A percentile compares a stretch with the other conserved stretches of the same genome.
Evolutionary conservation across 495 filamentous ascomycete genomes (phyloP).

Genomic region (Lasiosphaeria ovina): DNA sequence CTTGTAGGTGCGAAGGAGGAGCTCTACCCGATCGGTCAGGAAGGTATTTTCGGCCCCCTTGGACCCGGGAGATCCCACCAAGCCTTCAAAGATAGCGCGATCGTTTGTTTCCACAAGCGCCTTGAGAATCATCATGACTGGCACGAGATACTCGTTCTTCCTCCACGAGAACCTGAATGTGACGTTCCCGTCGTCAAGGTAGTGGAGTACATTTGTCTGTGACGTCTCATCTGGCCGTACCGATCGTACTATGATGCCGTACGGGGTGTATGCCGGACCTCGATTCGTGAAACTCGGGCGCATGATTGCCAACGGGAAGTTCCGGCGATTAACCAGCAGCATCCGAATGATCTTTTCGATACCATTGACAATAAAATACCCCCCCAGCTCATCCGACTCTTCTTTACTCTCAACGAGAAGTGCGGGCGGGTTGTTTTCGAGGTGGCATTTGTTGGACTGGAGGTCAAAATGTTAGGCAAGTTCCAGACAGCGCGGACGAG

Average conservation of each 20-base stretch:
- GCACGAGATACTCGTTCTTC: constrained; percentile 92
- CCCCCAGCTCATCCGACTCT: constrained; percentile 88
- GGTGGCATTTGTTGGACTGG: constrained; percentile 84
- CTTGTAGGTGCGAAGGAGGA: constrained; percentile 90
- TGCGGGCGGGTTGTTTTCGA: constrained; percentile 78
- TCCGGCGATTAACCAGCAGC: constrained; percentile 81
- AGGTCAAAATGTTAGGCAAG: constrained; percentile 13
- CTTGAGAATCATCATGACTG: constrained; percentile 94
- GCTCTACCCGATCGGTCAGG: constrained; percentile 88
- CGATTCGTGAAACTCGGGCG: constrained; percentile 83
- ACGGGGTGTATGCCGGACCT: constrained; percentile 81
- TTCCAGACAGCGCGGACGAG: background rate
- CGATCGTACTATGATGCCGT: constrained; percentile 84
- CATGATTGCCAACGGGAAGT: constrained; percentile 91
- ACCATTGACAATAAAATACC: constrained; percentile 94
- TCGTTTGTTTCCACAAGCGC: constrained; percentile 95
- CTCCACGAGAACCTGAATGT: constrained; percentile 97
- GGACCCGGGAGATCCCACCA: constrained; percentile 71
- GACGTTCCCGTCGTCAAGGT: constrained; percentile 90
- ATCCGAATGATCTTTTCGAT: constrained; percentile 95
- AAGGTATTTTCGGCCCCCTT: constrained; percentile 84
- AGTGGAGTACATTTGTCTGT: constrained; percentile 95
- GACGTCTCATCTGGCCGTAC: constrained; percentile 95
- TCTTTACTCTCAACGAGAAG: constrained; percentile 82
- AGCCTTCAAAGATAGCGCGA: constrained; percentile 86